Percentiles rank a stretch among this genome's conserved stretches.
Evolutionary conservation across 192 early-diverging fungal species (phyloP).

Genomic region (Backusella sp.): DNA sequence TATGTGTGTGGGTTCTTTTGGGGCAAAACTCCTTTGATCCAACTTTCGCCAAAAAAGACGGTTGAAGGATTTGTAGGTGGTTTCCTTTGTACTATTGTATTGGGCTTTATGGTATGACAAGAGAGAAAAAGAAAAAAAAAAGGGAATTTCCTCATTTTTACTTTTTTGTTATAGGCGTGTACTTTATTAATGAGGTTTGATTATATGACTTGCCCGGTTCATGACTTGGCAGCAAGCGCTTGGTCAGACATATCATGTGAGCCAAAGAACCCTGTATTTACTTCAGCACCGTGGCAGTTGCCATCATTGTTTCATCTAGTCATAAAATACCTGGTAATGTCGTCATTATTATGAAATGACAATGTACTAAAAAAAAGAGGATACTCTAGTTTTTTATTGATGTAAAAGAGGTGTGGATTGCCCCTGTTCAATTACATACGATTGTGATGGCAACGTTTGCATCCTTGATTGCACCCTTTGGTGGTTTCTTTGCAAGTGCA

Average conservation of each 20-base stretch:
- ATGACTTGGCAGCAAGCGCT: constrained; percentile 49
- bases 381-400: constrained; percentile 16
- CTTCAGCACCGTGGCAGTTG: constrained; percentile 35
- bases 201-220: constrained; percentile 60
- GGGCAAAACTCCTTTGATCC: constrained; percentile 87
- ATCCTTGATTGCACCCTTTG: constrained; percentile 97
- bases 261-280: constrained; percentile 54
- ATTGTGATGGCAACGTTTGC: constrained; percentile 90
- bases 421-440: constrained; percentile 85
- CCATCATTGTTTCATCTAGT: constrained; percentile 7
- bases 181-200: constrained; percentile 48
- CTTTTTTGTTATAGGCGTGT: constrained; percentile 31
- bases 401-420: constrained; percentile 62
- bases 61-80: constrained; percentile 96
- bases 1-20: constrained; percentile 96
- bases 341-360: not conserved
- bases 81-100: constrained; percentile 77
- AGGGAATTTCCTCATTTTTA: not conserved
- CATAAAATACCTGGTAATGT: constrained; percentile 19
- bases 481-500: constrained; percentile 97
- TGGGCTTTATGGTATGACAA: constrained; percentile 68
- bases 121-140: too few species aligned
- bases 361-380: not conserved
- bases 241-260: constrained; percentile 52
- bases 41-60: constrained; percentile 95